Base-by-base conservation (phyloP, 2,329 filamentous ascomycete genomes). In the Colletotrichum sp. region DNA sequence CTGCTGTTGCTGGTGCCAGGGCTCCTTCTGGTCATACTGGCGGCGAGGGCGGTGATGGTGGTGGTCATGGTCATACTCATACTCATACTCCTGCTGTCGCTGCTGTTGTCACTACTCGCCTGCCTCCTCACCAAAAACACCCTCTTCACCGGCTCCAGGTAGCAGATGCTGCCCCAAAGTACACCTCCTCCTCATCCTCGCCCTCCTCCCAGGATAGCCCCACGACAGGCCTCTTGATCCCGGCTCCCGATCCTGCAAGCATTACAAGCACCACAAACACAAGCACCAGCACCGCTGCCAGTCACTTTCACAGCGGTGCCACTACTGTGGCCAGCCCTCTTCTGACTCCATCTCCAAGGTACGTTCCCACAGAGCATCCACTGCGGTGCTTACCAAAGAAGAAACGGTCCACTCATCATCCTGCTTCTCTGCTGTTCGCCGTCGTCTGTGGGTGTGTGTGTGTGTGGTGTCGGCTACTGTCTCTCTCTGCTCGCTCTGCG, bases 151-250 rank as follows among this genome's bases (percentile, higher is more conserved):
- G 72, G 55, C 68, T 69, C 24, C 74, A 78, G 49, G 70, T 76
- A 28, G 28, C 71, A 52, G 57, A 59, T 63, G 69, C 63, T 52
- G 67, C 67, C 67, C 74, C 65, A 49, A 49, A 49, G n/a, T 52
- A 52, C 44, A 52, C 44, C 30, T 67, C 78, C 70, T 76, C 80
- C 70, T 76, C 80, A n/a, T 67, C 78, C 62, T 77, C 78, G 71
- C 73, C 80, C 67, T 80, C 77, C 79, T 77, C 73, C 78, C 85
- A 86, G 80, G 87, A 89, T 79, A 89, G 87, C 82, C 87, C 88
- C 79, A 87, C 87, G 67, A 87, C 88, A 80, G 87, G 87, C 79
- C 82, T 82, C 55, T 60, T 78, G 64, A 80, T 82, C 79, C 73
- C 77, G 59, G 59, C 34, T 69, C 59, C 74, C 65, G 77, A 79